These are phyloP conservation scores for Zygosaccharomyces bailii DNA, from an alignment of 805 yeast species.

Conservation along the genomic window DNA sequence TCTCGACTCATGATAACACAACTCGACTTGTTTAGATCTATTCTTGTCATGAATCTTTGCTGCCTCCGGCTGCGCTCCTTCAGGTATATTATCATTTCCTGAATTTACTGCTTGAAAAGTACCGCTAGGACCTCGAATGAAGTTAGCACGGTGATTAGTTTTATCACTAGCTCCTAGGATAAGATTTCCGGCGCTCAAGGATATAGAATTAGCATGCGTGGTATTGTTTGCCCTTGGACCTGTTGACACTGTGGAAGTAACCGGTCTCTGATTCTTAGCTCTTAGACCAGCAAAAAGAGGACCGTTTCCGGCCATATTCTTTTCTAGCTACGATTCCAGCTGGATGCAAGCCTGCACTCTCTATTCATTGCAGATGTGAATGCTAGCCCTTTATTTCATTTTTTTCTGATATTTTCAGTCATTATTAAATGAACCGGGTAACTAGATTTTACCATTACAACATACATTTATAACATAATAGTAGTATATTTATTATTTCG, in stretches of 20 bases:
- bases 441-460: constrained; percentile 3
- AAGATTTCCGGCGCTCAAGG: constrained; percentile 29
- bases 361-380: not conserved
- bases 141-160: constrained; percentile 3
- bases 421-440: constrained; percentile 3
- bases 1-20: constrained; percentile 61
- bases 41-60: constrained; percentile 5
- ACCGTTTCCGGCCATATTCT: constrained; percentile 18
- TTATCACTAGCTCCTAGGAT: constrained; percentile 24
- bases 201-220: constrained; percentile 27
- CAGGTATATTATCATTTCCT: constrained; percentile 2
- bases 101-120: not conserved
- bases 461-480: not conserved
- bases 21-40: constrained; percentile 23
- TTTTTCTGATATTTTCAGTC: not conserved
- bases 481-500: not conserved
- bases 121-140: not conserved
- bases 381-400: not conserved
- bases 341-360: not conserved
- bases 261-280: constrained; percentile 16
- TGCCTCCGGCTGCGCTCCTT: constrained; percentile 1
- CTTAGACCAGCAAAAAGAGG: constrained; percentile 22
- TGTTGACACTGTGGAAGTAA: constrained; percentile 10
- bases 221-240: constrained; percentile 19
- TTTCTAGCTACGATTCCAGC: not conserved